Percentiles rank a stretch among this genome's conserved stretches.
phyloP scores from a whole-genome alignment of 148 eudicot genomes.

The Fagopyrum esculentum region DNA sequence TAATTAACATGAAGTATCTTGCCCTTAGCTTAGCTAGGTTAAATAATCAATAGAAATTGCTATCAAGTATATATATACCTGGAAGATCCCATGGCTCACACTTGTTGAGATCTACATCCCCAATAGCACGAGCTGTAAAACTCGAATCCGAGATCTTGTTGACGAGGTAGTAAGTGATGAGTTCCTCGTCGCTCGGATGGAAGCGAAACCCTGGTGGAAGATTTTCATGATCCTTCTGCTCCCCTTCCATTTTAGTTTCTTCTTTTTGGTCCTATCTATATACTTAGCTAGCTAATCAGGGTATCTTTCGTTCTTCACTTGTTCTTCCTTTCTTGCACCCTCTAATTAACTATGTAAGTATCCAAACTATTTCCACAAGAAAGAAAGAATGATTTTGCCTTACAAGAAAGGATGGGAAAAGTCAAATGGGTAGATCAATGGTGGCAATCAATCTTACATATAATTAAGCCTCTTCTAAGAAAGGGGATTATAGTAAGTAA shows the following conservation, averaged over 20 bases:
- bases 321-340: not conserved
- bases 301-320: not conserved
- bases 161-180: constrained; percentile 12
- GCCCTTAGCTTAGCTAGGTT: not conserved
- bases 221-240: constrained; percentile 7
- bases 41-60: not conserved
- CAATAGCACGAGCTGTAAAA: constrained; percentile 6
- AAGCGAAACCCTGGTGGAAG: constrained; percentile 16
- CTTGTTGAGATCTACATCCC: constrained; percentile 12
- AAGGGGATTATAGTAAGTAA: not conserved
- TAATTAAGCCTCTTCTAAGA: not conserved
- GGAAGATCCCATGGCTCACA: constrained; percentile 17
- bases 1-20: too few relatives aligned
- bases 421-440: not conserved
- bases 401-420: not conserved
- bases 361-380: not conserved
- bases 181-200: constrained; percentile 12
- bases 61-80: not conserved
- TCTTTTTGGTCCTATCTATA: constrained; percentile 4
- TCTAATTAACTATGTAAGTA: not conserved
- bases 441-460: not conserved
- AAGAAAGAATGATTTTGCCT: not conserved
- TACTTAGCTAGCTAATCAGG: not conserved
- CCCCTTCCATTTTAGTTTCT: constrained; percentile 13
- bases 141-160: constrained; percentile 14